Evolutionary conservation across 148 eudicot species (phyloP).

Genomic region (Salicornia ramosissima): DNA sequence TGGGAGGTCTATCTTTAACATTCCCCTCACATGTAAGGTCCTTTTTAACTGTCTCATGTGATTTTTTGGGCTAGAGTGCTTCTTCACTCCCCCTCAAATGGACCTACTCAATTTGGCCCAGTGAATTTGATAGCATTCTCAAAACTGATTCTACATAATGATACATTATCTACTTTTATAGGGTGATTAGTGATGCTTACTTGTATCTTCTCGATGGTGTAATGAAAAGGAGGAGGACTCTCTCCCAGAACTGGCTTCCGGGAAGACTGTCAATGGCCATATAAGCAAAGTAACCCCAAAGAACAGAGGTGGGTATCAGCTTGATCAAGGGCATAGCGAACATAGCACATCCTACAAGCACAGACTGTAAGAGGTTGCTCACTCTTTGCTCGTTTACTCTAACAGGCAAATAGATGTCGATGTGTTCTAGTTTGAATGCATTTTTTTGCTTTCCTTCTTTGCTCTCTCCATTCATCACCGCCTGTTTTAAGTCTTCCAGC

Average conservation of each 20-base stretch:
- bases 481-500: conserved; percentile 49
- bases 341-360: conserved; percentile 49
- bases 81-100: no score
- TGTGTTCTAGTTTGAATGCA: conserved; percentile 51
- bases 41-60: no score
- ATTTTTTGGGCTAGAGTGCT: no score
- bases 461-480: conserved; percentile 48
- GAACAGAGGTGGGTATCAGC: conserved; percentile 75
- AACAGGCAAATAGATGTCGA: conserved; percentile 70
- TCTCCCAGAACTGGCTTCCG: conserved; percentile 86
- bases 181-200: conserved; percentile 34
- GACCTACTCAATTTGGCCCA: no score
- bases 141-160: neutral
- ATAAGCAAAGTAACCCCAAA: conserved; percentile 91
- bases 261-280: conserved; percentile 88
- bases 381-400: conserved; percentile 83
- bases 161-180: neutral
- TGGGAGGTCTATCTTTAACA: no score
- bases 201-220: conserved; percentile 61
- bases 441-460: conserved; percentile 33
- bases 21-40: no score
- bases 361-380: conserved; percentile 70
- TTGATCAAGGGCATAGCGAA: conserved; percentile 65
- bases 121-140: neutral
- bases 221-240: conserved; percentile 61